Evolutionary conservation across 768 basidiomycete species (phyloP).

Genomic region (Tulasnella sp.): DNA sequence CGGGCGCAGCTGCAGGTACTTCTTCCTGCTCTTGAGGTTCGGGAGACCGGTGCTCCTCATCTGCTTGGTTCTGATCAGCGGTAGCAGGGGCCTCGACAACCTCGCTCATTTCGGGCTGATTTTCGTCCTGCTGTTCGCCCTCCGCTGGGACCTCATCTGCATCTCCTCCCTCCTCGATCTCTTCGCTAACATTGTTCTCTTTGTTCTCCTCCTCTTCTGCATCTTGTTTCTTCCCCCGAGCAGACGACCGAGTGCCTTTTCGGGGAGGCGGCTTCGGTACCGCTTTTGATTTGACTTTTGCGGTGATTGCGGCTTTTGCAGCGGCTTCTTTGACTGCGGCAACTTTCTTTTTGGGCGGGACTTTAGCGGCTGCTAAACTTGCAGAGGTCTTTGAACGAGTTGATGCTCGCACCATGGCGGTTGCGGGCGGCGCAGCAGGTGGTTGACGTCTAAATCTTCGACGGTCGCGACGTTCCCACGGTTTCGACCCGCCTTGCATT

Average conservation of each 20-base stretch:
- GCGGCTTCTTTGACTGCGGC: not conserved
- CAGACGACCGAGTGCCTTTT: slow-evolving; percentile 2
- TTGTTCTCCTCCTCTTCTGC: not conserved
- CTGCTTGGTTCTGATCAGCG: not conserved
- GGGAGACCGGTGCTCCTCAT: not conserved
- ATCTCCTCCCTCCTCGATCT: not conserved
- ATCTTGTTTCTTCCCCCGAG: not conserved
- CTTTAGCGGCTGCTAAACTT: slow-evolving; percentile 13
- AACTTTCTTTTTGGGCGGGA: not conserved
- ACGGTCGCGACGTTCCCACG: not conserved
- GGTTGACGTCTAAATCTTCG: slow-evolving; percentile 10
- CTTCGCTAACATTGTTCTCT: not conserved
- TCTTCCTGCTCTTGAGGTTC: not conserved
- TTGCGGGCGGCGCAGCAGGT: not conserved
- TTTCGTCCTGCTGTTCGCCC: not conserved
- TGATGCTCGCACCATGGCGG: slow-evolving; percentile 17
- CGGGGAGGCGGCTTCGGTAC: not conserved
- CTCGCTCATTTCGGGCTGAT: not conserved
- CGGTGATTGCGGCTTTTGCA: not conserved
- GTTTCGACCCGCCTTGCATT: not conserved
- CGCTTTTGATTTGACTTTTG: not conserved
- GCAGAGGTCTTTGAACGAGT: slow-evolving; percentile 17
- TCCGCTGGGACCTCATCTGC: not conserved
- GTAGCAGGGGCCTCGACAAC: not conserved
- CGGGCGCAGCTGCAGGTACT: not conserved